A percentile compares a stretch with the other conserved stretches of the same genome.
These are phyloP conservation scores for Leccinum pellstonianum DNA, from an alignment of 768 basidiomycete genomes.

Conservation along the genomic window DNA sequence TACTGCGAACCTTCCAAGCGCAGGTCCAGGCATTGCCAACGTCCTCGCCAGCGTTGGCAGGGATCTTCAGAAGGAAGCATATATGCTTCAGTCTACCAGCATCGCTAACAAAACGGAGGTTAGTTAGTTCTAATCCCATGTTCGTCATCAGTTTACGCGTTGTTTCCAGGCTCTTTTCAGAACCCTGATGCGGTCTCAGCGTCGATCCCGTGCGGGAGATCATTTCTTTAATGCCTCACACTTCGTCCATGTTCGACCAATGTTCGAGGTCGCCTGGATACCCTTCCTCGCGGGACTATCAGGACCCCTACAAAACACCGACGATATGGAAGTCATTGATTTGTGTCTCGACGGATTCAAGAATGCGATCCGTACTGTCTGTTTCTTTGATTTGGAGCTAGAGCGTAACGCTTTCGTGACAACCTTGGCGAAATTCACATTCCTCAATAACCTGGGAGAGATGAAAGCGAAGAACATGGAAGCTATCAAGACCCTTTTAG, in stretches of 20 bases:
- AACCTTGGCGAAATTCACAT: constrained; percentile 94
- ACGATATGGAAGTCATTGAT: constrained; percentile 89
- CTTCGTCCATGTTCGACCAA: constrained; percentile 93
- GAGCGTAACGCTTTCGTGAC: constrained; percentile 99
- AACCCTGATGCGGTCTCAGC: constrained; percentile 88
- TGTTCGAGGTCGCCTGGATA: constrained; percentile 99
- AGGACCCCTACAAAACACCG: constrained; percentile 90
- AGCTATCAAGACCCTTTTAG: constrained; percentile 92
- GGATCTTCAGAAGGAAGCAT: constrained; percentile 94
- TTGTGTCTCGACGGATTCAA: constrained; percentile 95
- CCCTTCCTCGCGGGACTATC: constrained; percentile 95
- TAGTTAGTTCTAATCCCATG: constrained; percentile 10
- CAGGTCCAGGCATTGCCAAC: constrained; percentile 73
- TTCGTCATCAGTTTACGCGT: constrained; percentile 2
- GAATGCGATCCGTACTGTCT: constrained; percentile 93
- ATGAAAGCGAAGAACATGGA: constrained; percentile 99
- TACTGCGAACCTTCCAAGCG: constrained; percentile 36
- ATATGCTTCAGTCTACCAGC: constrained; percentile 90
- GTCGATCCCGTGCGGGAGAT: constrained; percentile 75
- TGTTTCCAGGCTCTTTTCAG: constrained; percentile 77
- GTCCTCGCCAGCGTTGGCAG: constrained; percentile 88
- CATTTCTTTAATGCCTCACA: constrained; percentile 97
- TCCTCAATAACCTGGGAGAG: constrained; percentile 95
- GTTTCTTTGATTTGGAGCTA: constrained; percentile 95
- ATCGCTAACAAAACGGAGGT: constrained; percentile 98